phyloP scores from a whole-genome alignment of 2,329 filamentous ascomycete genomes.

The Ceratocystis cacaofunesta region DNA sequence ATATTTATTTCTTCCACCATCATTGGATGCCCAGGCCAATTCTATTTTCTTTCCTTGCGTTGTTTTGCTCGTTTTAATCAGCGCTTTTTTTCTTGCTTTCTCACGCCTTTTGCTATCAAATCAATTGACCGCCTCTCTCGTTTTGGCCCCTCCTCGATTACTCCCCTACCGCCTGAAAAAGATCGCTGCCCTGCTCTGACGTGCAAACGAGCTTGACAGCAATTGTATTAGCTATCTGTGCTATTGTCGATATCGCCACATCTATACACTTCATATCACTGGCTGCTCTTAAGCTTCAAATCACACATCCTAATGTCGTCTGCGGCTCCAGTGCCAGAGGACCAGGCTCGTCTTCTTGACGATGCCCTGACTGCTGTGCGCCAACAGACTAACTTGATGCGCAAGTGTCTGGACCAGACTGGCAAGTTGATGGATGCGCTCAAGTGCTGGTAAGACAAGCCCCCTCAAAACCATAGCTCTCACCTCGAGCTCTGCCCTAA shows the following conservation, averaged over 20 bases:
- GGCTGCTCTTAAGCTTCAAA: not conserved
- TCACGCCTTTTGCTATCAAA: not conserved
- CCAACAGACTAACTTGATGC: constrained; percentile 94
- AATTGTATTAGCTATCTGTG: too few species aligned
- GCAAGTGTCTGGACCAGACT: constrained; percentile 89
- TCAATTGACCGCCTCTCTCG: not conserved
- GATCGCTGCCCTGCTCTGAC: too few species aligned
- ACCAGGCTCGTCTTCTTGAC: constrained; percentile 85
- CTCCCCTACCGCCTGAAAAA: not conserved
- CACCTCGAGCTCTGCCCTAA: not conserved
- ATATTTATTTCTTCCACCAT: not conserved
- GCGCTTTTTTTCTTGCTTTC: not conserved
- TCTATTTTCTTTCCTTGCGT: not conserved
- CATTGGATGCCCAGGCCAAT: not conserved
- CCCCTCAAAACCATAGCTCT: not conserved
- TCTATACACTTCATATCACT: not conserved
- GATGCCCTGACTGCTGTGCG: constrained; percentile 93
- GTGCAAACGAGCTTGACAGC: too few species aligned
- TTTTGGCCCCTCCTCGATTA: not conserved
- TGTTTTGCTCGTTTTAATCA: not conserved
- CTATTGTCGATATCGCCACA: not conserved
- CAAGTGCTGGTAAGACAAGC: constrained; percentile 79
- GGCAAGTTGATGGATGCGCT: constrained; percentile 99
- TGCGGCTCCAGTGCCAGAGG: constrained; percentile 50
- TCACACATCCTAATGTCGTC: constrained; percentile 27